Percentiles rank a stretch among this genome's conserved stretches.
Conservation (phyloP, 805 yeast genomes). For the Saturnispora gosingensis region DNA sequence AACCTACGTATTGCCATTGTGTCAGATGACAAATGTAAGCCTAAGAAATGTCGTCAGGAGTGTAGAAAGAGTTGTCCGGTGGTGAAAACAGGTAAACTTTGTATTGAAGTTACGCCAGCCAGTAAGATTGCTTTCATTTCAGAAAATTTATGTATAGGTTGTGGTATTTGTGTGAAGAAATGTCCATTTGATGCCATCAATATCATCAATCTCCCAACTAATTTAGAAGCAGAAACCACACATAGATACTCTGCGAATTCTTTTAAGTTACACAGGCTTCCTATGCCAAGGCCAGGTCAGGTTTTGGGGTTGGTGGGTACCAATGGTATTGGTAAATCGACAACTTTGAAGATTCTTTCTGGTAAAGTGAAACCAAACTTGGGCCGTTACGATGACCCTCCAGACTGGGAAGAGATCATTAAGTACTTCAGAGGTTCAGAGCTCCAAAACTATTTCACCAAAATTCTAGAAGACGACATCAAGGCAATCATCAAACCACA, state of each 20-base stretch:
- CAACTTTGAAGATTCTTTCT: conserved; percentile 92
- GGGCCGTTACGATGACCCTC: conserved; percentile 92
- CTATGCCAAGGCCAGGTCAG: conserved; percentile 98
- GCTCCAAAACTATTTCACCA: conserved; percentile 91
- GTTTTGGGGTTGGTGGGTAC: conserved; percentile 97
- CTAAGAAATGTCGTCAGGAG: conserved; percentile 97
- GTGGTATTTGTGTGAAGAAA: conserved; percentile 98
- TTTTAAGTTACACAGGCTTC: conserved; percentile 92
- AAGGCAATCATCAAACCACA: conserved; percentile 98
- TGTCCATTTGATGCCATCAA: conserved; percentile 97
- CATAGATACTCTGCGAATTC: conserved; percentile 98
- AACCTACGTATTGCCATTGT: conserved; percentile 91
- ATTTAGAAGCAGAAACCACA: conserved; percentile 84
- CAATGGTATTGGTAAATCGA: conserved; percentile 98
- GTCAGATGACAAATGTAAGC: conserved; percentile 90
- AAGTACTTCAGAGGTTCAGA: conserved; percentile 93
- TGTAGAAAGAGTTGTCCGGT: conserved; percentile 97
- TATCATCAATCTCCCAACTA: conserved; percentile 93
- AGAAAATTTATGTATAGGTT: conserved; percentile 92
- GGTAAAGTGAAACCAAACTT: conserved; percentile 97
- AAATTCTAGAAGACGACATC: conserved; percentile 85
- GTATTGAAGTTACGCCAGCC: conserved; percentile 91
- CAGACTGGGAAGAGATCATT: conserved; percentile 93
- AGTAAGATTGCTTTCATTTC: conserved; percentile 91
- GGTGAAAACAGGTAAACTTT: conserved; percentile 92